These are phyloP conservation scores for Zygosaccharomyces siamensis DNA, from an alignment of 805 yeast genomes.

Conservation along the genomic window DNA sequence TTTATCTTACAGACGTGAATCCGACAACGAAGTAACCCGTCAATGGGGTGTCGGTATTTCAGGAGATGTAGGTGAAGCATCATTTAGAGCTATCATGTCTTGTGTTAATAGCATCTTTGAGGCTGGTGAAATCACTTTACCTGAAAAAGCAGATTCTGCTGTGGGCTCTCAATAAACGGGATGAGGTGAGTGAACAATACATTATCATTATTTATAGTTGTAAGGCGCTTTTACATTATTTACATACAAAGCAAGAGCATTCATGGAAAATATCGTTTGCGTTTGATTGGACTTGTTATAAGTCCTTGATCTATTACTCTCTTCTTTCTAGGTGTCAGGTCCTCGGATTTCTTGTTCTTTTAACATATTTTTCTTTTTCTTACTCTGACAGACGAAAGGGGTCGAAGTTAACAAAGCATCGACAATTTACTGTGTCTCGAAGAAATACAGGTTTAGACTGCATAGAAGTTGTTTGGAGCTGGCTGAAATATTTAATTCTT, in stretches of 20 bases:
- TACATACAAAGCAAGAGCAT: too few relatives aligned
- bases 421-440: not conserved
- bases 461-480: not conserved
- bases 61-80: conserved; percentile 84
- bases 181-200: not conserved
- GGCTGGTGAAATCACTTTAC: conserved; percentile 28
- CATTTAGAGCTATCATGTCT: conserved; percentile 64
- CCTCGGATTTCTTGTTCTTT: not conserved
- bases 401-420: not conserved
- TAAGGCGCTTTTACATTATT: too few relatives aligned
- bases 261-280: too few relatives aligned
- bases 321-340: not conserved
- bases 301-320: not conserved
- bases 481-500: not conserved
- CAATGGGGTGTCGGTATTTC: conserved; percentile 92
- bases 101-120: conserved; percentile 46
- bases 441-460: not conserved
- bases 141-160: conserved; percentile 15
- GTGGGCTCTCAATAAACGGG: conserved; percentile 19
- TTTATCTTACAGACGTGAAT: conserved; percentile 43
- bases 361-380: conserved; percentile 1
- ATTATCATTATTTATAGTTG: not conserved
- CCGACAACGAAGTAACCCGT: conserved; percentile 38
- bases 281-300: too few relatives aligned
- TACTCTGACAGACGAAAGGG: conserved; percentile 2